Conservation (phyloP, 108 stramenopile genomes). For the Nitzschia sp. region DNA sequence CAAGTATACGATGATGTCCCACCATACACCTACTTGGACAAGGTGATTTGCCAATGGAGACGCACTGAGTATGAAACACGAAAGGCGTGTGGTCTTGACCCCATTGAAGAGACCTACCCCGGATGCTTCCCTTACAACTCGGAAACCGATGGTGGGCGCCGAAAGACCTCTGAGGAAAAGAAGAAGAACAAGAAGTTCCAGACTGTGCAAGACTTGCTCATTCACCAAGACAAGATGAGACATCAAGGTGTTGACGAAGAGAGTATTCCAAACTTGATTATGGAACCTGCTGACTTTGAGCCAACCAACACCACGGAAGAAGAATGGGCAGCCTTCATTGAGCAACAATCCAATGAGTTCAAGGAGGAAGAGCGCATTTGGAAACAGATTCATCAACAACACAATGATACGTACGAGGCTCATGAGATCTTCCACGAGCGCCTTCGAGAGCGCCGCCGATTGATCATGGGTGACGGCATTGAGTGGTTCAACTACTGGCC, state of each 20-base stretch:
- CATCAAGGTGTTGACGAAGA: constrained; percentile 15
- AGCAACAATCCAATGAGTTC: constrained; percentile 7
- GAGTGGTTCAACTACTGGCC: constrained; percentile 40
- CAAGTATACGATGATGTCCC: constrained; percentile 39
- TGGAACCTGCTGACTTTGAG: constrained; percentile 28
- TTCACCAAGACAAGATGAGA: constrained; percentile 22
- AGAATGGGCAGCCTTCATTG: constrained; percentile 33
- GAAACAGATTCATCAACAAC: constrained; percentile 12
- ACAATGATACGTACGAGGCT: constrained; percentile 16
- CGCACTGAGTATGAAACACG: constrained; percentile 42
- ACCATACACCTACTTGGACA: constrained; percentile 45
- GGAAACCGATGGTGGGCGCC: neutral
- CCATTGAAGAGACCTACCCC: constrained; percentile 27
- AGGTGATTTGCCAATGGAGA: constrained; percentile 54
- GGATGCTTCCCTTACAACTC: constrained; percentile 29
- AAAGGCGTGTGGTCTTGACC: constrained; percentile 41
- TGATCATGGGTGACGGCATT: constrained; percentile 21
- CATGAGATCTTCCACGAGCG: constrained; percentile 18
- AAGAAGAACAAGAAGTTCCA: neutral
- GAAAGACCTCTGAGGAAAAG: neutral
- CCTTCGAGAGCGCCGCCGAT: constrained; percentile 21
- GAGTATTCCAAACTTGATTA: constrained; percentile 14
- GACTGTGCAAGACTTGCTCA: constrained; percentile 9
- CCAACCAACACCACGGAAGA: constrained; percentile 14
- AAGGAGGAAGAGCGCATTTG: constrained; percentile 22